Evolutionary conservation across 208 protist species (phyloP).

Genomic region (Leishmania lainsoni): DNA sequence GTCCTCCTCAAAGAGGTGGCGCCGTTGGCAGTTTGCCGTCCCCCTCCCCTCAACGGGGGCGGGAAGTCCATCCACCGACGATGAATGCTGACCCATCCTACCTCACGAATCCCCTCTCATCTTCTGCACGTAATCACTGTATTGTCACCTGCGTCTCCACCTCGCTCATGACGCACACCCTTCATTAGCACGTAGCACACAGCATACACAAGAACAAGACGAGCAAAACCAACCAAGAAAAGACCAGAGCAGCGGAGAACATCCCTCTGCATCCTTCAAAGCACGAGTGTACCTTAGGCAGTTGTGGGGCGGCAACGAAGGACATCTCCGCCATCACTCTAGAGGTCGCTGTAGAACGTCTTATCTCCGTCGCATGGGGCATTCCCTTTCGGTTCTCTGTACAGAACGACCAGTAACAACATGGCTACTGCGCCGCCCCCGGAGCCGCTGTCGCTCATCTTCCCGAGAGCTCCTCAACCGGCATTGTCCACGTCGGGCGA

Average conservation of each 20-base stretch:
- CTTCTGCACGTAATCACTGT: background rate
- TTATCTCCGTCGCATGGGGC: background rate
- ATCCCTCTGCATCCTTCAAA: too few species aligned
- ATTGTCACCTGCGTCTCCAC: background rate
- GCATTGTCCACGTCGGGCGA: background rate
- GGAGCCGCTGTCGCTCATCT: background rate
- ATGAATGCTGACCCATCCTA: background rate
- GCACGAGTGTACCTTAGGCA: background rate
- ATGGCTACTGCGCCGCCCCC: background rate
- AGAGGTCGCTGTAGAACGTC: background rate
- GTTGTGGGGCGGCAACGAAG: background rate
- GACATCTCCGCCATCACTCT: background rate
- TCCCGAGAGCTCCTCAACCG: background rate
- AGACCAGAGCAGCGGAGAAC: background rate
- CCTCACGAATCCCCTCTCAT: background rate
- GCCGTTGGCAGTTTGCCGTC: background rate
- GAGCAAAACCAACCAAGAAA: background rate
- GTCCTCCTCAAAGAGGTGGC: background rate
- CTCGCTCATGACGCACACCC: background rate
- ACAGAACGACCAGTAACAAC: background rate
- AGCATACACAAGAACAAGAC: background rate
- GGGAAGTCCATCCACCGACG: background rate
- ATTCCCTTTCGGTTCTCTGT: background rate
- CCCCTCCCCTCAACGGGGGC: too few species aligned
- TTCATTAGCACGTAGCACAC: background rate